Evolutionary conservation across 139 green algal species (phyloP), one percentile per base, ranked within the genome.

Genomic region (Closterium sp.): DNA sequence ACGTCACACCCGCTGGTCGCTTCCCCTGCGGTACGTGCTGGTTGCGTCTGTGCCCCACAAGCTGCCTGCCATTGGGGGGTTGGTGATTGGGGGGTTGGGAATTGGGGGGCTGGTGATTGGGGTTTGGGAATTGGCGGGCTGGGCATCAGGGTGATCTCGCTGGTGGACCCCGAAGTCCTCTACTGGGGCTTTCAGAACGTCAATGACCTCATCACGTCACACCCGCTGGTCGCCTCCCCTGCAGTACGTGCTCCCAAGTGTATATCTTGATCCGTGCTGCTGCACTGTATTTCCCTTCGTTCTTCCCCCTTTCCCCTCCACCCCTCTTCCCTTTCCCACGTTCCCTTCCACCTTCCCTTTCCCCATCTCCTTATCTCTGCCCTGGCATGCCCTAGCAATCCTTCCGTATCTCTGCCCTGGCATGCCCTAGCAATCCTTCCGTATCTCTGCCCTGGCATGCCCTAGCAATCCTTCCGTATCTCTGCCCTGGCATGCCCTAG

Each of bases 151-250:
- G 25, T 95, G 76, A 88, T 97, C 30, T 96, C 96, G 0, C 55
- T 97, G 31, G 91, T 90, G 2, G 97, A 95, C 35, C 96, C 96
- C 10, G 95, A 98, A 84, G 94, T 98, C 1, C 92, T 96, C n/a
- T 98, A 98, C 91, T 96, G 97, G 95, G 96, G 96, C 1, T 97
- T 97, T 86, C 91, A 96, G 88, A 98, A 98, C 93, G 94, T 98
- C 0, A 97, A 97, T 87, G 93, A 94, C 36, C 92, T 98, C 0
- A 92, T 97, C 9, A 25, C 88, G 69, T 88, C 87, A 0, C 89
- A 86, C 0, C 83, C 89, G 5, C 64, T 91, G 6, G 34, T 76
- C 0, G 55, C 16, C 55, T 76, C 55, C 0, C 55, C 55, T 76
- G 55, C 55, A 2, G 55, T 76, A 76, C 9, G 55, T 76, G 55